phyloP scores from a whole-genome alignment of 2,329 filamentous ascomycete species.

The Chrysosporium queenslandicum region DNA sequence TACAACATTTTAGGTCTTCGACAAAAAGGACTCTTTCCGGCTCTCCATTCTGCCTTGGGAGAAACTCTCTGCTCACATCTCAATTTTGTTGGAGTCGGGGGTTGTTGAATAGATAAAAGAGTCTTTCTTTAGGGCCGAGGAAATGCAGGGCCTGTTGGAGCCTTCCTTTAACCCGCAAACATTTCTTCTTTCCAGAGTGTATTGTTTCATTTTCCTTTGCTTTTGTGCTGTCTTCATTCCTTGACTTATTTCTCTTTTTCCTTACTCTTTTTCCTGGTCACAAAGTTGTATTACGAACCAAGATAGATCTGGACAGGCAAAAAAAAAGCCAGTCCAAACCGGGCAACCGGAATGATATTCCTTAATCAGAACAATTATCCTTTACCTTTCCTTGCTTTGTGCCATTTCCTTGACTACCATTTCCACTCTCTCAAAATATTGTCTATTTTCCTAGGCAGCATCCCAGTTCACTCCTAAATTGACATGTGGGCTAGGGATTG shows the following conservation, averaged over 20 bases:
- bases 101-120: background rate
- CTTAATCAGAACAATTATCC: background rate
- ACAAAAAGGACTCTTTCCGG: background rate
- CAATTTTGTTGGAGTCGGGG: background rate
- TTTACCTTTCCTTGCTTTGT: background rate
- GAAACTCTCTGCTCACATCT: background rate
- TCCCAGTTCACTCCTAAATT: no score
- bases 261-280: background rate
- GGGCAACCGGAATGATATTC: constrained; percentile 5
- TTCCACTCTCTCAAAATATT: background rate
- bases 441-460: background rate
- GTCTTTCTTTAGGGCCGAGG: no score
- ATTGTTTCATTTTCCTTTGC: background rate
- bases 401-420: background rate
- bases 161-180: background rate
- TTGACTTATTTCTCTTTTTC: background rate
- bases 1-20: background rate
- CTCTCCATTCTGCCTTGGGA: background rate
- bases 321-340: constrained; percentile 1
- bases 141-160: background rate
- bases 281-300: constrained; percentile 1
- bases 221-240: background rate
- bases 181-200: background rate
- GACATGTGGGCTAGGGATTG: no score
- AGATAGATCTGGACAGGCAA: constrained; percentile 7